A percentile compares a stretch with the other conserved stretches of the same genome.
Conservation (phyloP, 768 basidiomycete genomes). For the Mrakia frigida region DNA sequence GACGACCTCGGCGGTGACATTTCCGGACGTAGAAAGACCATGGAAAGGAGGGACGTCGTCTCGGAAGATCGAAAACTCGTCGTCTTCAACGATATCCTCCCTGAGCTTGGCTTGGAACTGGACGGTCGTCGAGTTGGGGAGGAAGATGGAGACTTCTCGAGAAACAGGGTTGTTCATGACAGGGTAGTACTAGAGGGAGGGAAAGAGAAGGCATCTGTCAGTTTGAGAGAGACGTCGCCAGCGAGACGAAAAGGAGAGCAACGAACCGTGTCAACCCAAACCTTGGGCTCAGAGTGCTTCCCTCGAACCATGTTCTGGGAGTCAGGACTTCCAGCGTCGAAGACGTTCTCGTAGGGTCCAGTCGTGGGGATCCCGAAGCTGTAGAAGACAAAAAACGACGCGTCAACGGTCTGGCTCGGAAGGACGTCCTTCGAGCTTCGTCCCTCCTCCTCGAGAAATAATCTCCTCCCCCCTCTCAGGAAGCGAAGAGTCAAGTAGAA, state of each 20-base stretch:
- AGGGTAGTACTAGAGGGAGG: constrained; percentile 60
- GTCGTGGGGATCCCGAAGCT: constrained; percentile 26
- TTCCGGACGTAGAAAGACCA: constrained; percentile 71
- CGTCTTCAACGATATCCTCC: constrained; percentile 67
- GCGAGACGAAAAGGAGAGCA: not conserved
- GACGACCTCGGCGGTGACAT: constrained; percentile 52
- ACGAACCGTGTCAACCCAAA: constrained; percentile 30
- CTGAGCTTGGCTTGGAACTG: constrained; percentile 57
- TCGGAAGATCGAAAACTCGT: constrained; percentile 65
- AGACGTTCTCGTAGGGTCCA: constrained; percentile 29
- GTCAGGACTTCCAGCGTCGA: constrained; percentile 30
- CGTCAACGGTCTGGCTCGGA: no score
- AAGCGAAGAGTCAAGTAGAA: no score
- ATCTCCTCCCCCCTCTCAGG: no score
- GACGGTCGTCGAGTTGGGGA: constrained; percentile 19
- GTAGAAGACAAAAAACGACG: not conserved
- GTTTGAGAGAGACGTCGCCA: not conserved
- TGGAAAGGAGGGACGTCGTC: constrained; percentile 60
- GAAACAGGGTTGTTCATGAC: constrained; percentile 73
- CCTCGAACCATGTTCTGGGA: constrained; percentile 13
- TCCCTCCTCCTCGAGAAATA: no score
- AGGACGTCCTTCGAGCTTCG: no score
- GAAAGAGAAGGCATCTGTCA: not conserved
- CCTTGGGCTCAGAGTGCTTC: constrained; percentile 5
- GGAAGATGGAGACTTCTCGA: constrained; percentile 53